Evolutionary conservation across 2,329 filamentous ascomycete species (phyloP).

Genomic region (Talaromyces pinophilus): DNA sequence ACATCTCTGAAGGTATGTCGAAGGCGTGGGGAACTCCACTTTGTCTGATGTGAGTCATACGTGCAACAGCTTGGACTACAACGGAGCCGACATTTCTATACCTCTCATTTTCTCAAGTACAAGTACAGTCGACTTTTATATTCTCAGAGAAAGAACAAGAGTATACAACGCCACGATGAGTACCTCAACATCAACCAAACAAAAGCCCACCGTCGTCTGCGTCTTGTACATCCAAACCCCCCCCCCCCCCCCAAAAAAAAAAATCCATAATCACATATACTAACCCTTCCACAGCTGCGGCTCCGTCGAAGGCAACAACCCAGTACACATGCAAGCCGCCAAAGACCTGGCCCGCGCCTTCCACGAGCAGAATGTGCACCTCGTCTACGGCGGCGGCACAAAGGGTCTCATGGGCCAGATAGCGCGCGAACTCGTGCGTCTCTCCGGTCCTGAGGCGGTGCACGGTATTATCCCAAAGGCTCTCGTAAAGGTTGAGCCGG

Average conservation of each 20-base stretch:
- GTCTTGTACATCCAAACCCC: slow-evolving; percentile 64
- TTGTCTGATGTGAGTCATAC: background rate
- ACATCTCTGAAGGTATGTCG: background rate
- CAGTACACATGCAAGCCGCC: slow-evolving; percentile 75
- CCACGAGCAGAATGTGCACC: slow-evolving; percentile 72
- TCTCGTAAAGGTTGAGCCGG: slow-evolving; percentile 70
- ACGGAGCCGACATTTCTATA: background rate
- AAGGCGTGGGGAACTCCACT: slow-evolving; percentile 1
- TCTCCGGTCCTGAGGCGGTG: slow-evolving; percentile 77
- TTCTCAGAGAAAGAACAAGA: background rate
- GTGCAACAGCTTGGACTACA: background rate
- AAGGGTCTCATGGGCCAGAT: slow-evolving; percentile 94
- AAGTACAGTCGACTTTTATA: background rate
- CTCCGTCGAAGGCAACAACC: slow-evolving; percentile 70
- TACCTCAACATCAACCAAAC: slow-evolving; percentile 21
- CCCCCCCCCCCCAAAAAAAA: background rate
- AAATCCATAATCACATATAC: background rate
- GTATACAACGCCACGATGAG: slow-evolving; percentile 3
- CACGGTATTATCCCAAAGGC: slow-evolving; percentile 93
- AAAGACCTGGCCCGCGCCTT: slow-evolving; percentile 71
- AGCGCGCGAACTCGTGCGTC: slow-evolving; percentile 78
- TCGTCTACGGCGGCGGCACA: slow-evolving; percentile 95
- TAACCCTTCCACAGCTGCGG: slow-evolving; percentile 64
- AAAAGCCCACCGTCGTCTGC: slow-evolving; percentile 68
- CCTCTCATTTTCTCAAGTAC: background rate